phyloP scores from a whole-genome alignment of 2,329 filamentous ascomycete genomes.

The Fusarium sacchari region DNA sequence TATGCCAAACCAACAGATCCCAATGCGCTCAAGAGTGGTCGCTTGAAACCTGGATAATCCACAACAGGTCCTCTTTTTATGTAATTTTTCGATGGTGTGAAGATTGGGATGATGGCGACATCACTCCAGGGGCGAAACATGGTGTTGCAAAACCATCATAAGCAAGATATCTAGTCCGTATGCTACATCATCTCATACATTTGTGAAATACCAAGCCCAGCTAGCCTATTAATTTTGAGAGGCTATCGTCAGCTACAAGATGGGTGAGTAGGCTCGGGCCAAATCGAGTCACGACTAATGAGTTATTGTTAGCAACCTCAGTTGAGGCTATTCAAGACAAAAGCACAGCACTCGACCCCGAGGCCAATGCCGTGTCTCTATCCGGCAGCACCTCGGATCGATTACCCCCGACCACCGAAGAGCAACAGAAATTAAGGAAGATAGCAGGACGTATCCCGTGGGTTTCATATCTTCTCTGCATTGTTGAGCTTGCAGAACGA shows the following conservation, averaged over 20 bases:
- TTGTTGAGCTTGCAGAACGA: slow-evolving; percentile 69
- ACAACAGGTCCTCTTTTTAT: not conserved
- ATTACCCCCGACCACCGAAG: not conserved
- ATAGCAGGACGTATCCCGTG: slow-evolving; percentile 59
- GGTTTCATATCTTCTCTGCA: slow-evolving; percentile 65
- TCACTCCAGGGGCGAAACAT: not conserved
- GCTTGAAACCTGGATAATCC: not conserved
- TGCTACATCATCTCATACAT: not conserved
- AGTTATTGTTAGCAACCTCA: not conserved
- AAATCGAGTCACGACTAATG: not conserved
- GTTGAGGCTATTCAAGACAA: not conserved
- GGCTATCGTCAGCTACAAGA: not conserved
- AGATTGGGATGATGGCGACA: not conserved
- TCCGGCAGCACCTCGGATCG: not conserved
- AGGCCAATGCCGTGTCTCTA: not conserved
- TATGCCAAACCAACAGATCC: not conserved
- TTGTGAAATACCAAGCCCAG: not conserved
- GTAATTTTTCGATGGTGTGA: not conserved
- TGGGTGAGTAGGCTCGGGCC: not conserved
- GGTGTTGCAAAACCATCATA: not conserved
- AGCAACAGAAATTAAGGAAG: not conserved
- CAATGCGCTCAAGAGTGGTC: not conserved
- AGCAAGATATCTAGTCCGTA: not conserved
- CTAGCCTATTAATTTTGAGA: not conserved
- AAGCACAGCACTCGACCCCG: not conserved